Evolutionary conservation across 495 filamentous ascomycete species (phyloP).

Genomic region (Schizothecium vesticola): DNA sequence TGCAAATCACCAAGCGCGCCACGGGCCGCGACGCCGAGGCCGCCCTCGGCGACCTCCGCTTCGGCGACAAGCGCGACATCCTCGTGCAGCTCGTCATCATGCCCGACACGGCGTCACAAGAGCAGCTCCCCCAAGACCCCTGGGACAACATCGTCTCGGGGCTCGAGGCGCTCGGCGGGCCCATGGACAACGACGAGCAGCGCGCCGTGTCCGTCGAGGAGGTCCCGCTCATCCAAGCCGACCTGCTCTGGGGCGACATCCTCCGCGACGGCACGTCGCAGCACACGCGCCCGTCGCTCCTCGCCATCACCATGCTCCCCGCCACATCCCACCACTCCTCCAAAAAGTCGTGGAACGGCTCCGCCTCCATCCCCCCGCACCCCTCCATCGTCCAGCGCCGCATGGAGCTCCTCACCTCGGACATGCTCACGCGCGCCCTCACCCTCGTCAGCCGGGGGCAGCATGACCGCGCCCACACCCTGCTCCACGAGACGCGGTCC

Average conservation of each 20-base stretch:
- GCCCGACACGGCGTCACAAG: slow-evolving; percentile 80
- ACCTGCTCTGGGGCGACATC: slow-evolving; percentile 90
- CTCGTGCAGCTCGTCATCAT: slow-evolving; percentile 91
- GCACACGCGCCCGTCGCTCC: slow-evolving; percentile 81
- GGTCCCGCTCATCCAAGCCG: slow-evolving; percentile 91
- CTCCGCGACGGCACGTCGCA: slow-evolving; percentile 84
- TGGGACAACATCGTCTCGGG: slow-evolving; percentile 98
- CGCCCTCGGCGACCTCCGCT: slow-evolving; percentile 84
- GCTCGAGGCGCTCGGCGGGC: slow-evolving; percentile 89
- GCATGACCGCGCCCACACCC: slow-evolving; percentile 86
- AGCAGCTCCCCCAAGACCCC: slow-evolving; percentile 82
- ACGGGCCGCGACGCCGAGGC: slow-evolving; percentile 94
- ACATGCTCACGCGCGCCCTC: slow-evolving; percentile 92
- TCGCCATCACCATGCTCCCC: slow-evolving; percentile 99
- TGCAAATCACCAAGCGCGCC: slow-evolving; percentile 97
- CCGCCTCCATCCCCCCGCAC: slow-evolving; percentile 91
- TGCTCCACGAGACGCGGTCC: slow-evolving; percentile 86
- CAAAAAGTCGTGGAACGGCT: slow-evolving; percentile 54
- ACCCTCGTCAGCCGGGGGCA: slow-evolving; percentile 88
- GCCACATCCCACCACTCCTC: slow-evolving; percentile 48
- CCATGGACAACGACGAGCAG: slow-evolving; percentile 80
- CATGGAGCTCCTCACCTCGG: slow-evolving; percentile 96
- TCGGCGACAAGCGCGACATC: slow-evolving; percentile 96
- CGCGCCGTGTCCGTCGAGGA: slow-evolving; percentile 86
- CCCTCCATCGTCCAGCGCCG: slow-evolving; percentile 92